Conservation (phyloP, 352 stramenopile species). For the Globisporangium viniferum region DNA sequence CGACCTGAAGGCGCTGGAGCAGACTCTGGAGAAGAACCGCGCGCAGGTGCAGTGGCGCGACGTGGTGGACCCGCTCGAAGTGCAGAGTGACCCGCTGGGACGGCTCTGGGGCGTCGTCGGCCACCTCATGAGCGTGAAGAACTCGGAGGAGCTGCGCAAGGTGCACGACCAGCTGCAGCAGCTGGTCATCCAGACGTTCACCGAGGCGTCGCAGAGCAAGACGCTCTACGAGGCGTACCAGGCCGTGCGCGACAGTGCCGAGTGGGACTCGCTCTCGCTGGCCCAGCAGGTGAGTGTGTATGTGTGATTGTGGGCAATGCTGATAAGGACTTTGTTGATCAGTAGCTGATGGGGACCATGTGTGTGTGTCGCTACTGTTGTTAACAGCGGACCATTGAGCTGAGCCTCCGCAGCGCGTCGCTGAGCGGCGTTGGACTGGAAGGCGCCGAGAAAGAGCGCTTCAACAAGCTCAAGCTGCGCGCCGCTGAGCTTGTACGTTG, state of each 20-base stretch:
- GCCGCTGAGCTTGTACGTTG: constrained; percentile 82
- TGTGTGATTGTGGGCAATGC: neutral
- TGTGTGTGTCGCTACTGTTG: neutral
- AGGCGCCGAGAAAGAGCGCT: constrained; percentile 88
- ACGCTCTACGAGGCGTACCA: constrained; percentile 90
- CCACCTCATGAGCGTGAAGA: constrained; percentile 97
- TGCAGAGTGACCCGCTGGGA: constrained; percentile 88
- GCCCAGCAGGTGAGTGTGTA: constrained; percentile 48
- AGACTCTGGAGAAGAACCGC: constrained; percentile 21
- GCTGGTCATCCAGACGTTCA: constrained; percentile 92
- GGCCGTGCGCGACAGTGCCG: constrained; percentile 60
- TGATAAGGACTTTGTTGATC: neutral
- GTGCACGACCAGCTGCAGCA: constrained; percentile 93
- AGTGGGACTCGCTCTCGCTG: constrained; percentile 52
- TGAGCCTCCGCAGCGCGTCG: constrained; percentile 83
- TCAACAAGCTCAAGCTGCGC: constrained; percentile 95
- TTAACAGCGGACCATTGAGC: constrained; percentile 84
- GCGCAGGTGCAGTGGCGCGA: constrained; percentile 69
- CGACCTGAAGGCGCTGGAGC: constrained; percentile 49
- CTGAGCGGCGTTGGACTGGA: constrained; percentile 93
- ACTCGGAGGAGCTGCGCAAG: constrained; percentile 92
- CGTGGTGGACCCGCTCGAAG: constrained; percentile 91
- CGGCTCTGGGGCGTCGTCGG: constrained; percentile 95
- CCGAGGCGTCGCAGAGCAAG: constrained; percentile 90
- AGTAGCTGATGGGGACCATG: neutral